These are phyloP conservation scores for Paralagenidium karlingii DNA, from an alignment of 352 stramenopile species.

Conservation along the genomic window DNA sequence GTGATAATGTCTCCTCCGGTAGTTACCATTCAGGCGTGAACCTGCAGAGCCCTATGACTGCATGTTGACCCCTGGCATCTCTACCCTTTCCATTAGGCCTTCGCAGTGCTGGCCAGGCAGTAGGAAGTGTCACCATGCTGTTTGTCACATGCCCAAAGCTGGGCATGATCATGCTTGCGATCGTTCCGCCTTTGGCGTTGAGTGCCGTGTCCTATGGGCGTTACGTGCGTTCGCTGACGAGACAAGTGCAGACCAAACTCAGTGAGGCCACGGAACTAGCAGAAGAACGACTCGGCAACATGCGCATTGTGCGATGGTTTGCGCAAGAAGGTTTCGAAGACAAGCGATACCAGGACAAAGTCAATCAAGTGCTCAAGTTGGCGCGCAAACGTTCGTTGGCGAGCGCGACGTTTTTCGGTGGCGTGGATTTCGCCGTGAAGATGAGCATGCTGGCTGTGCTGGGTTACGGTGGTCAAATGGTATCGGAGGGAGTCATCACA, in stretches of 20 bases:
- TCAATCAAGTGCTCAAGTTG: slow-evolving; percentile 46
- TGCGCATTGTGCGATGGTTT: slow-evolving; percentile 89
- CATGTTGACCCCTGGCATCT: background rate
- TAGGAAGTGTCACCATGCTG: slow-evolving; percentile 83
- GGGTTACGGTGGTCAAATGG: slow-evolving; percentile 87
- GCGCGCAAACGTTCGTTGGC: slow-evolving; percentile 60
- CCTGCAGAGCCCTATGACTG: background rate
- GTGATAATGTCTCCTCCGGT: slow-evolving; percentile 72
- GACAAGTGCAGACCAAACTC: slow-evolving; percentile 83
- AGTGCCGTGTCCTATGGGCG: slow-evolving; percentile 77
- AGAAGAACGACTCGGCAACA: slow-evolving; percentile 87
- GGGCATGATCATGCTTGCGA: slow-evolving; percentile 80
- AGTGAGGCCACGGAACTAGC: slow-evolving; percentile 86
- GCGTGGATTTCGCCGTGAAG: slow-evolving; percentile 75
- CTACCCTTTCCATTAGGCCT: slow-evolving; percentile 55
- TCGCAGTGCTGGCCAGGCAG: slow-evolving; percentile 62
- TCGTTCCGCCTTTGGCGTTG: slow-evolving; percentile 87
- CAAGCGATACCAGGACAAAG: slow-evolving; percentile 30
- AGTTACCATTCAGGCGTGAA: background rate
- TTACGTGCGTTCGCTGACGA: slow-evolving; percentile 80
- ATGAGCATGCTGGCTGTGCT: slow-evolving; percentile 84
- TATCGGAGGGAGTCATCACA: slow-evolving; percentile 71
- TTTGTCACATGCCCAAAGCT: slow-evolving; percentile 86
- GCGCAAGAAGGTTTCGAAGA: slow-evolving; percentile 68
- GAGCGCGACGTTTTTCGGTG: slow-evolving; percentile 76